Conservation (phyloP, 2,329 filamentous ascomycete species). For the Drechslera avenae region DNA sequence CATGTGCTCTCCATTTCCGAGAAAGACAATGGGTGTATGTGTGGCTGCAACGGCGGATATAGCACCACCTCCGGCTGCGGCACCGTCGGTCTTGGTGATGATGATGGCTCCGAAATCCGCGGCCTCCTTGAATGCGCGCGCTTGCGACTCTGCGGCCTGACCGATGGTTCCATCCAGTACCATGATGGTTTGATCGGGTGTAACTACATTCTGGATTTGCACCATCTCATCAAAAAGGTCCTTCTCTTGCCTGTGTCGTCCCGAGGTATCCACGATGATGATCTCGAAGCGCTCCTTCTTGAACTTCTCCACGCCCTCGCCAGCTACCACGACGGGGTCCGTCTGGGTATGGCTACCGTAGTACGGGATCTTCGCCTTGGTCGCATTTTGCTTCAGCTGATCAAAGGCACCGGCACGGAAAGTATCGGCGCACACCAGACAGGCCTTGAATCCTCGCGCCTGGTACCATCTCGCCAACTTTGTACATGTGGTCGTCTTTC, state of each 20-base stretch:
- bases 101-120: slow-evolving; percentile 98
- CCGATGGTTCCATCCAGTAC: slow-evolving; percentile 96
- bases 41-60: slow-evolving; percentile 97
- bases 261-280: slow-evolving; percentile 97
- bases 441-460: slow-evolving; percentile 87
- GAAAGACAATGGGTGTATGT: slow-evolving; percentile 95
- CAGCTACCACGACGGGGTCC: slow-evolving; percentile 88
- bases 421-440: slow-evolving; percentile 95
- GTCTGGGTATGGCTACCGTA: slow-evolving; percentile 96
- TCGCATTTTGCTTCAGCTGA: slow-evolving; percentile 98
- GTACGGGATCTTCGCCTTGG: slow-evolving; percentile 98
- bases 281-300: slow-evolving; percentile 98
- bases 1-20: slow-evolving; percentile 97
- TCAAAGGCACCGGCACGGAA: slow-evolving; percentile 99
- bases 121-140: slow-evolving; percentile 94
- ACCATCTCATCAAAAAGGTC: slow-evolving; percentile 97
- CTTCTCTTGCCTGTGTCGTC: slow-evolving; percentile 91
- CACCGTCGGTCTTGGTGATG: slow-evolving; percentile 97
- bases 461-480: slow-evolving; percentile 96
- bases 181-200: slow-evolving; percentile 96
- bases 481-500: slow-evolving; percentile 98
- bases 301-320: slow-evolving; percentile 97
- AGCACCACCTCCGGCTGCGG: slow-evolving; percentile 92
- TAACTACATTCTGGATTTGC: slow-evolving; percentile 89
- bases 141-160: slow-evolving; percentile 92